phyloP scores from a whole-genome alignment of 2,329 filamentous ascomycete species.

The Trichophyton mentagrophytes region DNA sequence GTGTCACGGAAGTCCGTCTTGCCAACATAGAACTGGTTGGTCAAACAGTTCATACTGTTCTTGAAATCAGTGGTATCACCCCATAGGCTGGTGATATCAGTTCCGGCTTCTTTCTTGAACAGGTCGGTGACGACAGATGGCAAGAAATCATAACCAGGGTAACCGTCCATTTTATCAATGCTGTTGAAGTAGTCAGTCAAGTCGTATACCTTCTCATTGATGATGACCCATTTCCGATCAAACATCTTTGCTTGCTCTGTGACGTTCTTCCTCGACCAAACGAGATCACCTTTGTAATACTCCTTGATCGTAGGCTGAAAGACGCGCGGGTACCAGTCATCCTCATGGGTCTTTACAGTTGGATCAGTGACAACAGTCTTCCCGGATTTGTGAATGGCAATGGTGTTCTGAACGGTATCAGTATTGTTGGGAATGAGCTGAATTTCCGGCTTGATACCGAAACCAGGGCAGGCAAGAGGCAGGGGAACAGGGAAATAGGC shows the following conservation, averaged over 20 bases:
- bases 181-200: slow-evolving; percentile 86
- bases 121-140: slow-evolving; percentile 53
- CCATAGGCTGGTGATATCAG: slow-evolving; percentile 59
- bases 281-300: slow-evolving; percentile 77
- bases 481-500: slow-evolving; percentile 77
- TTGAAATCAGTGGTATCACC: slow-evolving; percentile 39
- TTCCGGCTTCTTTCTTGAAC: slow-evolving; percentile 63
- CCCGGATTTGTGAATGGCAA: slow-evolving; percentile 61
- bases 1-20: slow-evolving; percentile 71
- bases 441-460: slow-evolving; percentile 50
- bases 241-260: slow-evolving; percentile 52
- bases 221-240: slow-evolving; percentile 65
- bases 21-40: slow-evolving; percentile 72
- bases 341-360: slow-evolving; percentile 45
- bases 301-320: slow-evolving; percentile 73
- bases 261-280: slow-evolving; percentile 52
- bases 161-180: slow-evolving; percentile 44
- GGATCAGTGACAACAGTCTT: slow-evolving; percentile 36
- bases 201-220: slow-evolving; percentile 69
- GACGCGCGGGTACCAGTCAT: slow-evolving; percentile 61
- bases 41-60: slow-evolving; percentile 66
- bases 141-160: slow-evolving; percentile 55
- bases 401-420: slow-evolving; percentile 43
- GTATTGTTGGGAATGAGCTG: slow-evolving; percentile 47
- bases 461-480: slow-evolving; percentile 56